A percentile compares a stretch with the other conserved stretches of the same genome.
phyloP scores from a whole-genome alignment of 352 stramenopile genomes.

The Pythium dissotocum region DNA sequence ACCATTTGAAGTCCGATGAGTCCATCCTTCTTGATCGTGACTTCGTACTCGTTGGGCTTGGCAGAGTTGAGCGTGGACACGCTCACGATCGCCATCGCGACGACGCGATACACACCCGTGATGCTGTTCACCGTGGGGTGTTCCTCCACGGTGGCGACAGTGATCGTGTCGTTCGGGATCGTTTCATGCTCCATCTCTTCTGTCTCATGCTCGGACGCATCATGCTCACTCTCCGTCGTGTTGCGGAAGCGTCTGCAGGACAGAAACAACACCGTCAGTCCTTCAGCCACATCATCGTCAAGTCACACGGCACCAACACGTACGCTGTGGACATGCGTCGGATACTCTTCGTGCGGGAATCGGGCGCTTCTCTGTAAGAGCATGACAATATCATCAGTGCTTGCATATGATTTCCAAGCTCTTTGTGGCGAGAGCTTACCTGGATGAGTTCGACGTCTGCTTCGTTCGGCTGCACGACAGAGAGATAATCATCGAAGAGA shows the following conservation, averaged over 20 bases:
- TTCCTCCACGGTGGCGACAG: constrained; percentile 59
- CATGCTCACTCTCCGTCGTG: constrained; percentile 37
- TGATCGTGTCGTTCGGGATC: constrained; percentile 72
- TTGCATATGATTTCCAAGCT: neutral
- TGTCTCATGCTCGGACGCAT: constrained; percentile 43
- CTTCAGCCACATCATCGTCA: neutral
- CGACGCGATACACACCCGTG: constrained; percentile 81
- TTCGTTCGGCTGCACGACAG: constrained; percentile 40
- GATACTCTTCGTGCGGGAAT: constrained; percentile 48
- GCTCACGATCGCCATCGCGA: constrained; percentile 76
- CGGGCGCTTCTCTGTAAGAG: constrained; percentile 47
- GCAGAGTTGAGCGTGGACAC: constrained; percentile 71
- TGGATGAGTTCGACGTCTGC: constrained; percentile 60
- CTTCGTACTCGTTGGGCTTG: constrained; percentile 84
- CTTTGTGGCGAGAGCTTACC: constrained; percentile 28
- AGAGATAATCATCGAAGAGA: neutral
- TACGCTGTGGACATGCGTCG: constrained; percentile 74
- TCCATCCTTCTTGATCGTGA: constrained; percentile 60
- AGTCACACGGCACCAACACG: constrained; percentile 11
- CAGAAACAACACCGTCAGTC: neutral
- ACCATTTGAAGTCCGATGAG: constrained; percentile 71
- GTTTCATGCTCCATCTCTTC: constrained; percentile 52
- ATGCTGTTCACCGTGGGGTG: constrained; percentile 77
- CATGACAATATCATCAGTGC: neutral
- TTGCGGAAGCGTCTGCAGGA: constrained; percentile 40